phyloP scores from a whole-genome alignment of 495 filamentous ascomycete genomes.

The Hypoxylon lenormandii region DNA sequence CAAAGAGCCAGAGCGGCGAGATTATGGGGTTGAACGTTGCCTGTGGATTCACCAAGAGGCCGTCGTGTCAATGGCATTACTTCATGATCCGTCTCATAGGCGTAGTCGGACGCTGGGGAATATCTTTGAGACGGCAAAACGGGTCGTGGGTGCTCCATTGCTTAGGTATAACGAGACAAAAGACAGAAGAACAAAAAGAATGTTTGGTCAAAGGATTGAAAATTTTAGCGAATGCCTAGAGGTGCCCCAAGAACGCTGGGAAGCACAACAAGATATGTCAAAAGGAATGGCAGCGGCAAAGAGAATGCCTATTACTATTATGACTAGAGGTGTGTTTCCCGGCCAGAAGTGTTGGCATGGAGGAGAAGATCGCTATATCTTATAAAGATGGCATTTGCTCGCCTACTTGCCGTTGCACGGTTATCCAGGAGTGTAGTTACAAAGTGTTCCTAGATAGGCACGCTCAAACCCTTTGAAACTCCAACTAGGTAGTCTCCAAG shows the following conservation, averaged over 20 bases:
- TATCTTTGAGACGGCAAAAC: slow-evolving; percentile 52
- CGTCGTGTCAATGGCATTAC: slow-evolving; percentile 51
- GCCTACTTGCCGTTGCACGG: slow-evolving; percentile 4
- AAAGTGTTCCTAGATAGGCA: slow-evolving; percentile 34
- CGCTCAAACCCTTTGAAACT: slow-evolving; percentile 34
- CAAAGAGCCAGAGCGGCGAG: slow-evolving; percentile 54
- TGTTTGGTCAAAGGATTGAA: slow-evolving; percentile 50
- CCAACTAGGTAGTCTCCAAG: slow-evolving; percentile 43
- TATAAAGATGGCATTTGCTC: slow-evolving; percentile 45
- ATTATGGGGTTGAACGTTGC: slow-evolving; percentile 61
- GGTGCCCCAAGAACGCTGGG: slow-evolving; percentile 51
- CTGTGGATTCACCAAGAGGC: slow-evolving; percentile 63
- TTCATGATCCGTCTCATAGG: slow-evolving; percentile 50
- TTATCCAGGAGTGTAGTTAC: slow-evolving; percentile 36
- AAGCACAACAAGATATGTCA: slow-evolving; percentile 52
- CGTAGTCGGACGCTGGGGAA: slow-evolving; percentile 49
- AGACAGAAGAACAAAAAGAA: slow-evolving; percentile 47
- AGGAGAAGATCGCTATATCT: slow-evolving; percentile 51
- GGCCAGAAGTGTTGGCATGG: slow-evolving; percentile 46
- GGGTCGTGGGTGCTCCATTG: slow-evolving; percentile 51
- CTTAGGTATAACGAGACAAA: slow-evolving; percentile 4
- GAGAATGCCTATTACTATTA: slow-evolving; percentile 49
- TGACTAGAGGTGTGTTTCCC: slow-evolving; percentile 37
- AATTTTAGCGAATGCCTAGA: slow-evolving; percentile 51
- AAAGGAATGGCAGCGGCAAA: slow-evolving; percentile 54